phyloP scores from a whole-genome alignment of 75 land plant genomes.

The Chamaecyparis obtusa region DNA sequence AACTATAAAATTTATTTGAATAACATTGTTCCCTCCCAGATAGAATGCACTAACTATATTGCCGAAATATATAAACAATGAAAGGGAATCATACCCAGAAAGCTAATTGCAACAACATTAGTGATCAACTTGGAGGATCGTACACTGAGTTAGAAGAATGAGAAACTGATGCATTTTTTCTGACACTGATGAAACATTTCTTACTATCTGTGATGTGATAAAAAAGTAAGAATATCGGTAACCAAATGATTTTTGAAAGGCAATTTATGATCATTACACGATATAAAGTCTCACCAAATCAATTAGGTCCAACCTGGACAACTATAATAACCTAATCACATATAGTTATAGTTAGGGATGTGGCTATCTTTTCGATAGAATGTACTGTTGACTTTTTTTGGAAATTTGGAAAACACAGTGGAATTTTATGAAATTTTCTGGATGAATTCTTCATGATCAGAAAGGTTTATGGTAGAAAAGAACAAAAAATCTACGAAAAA shows the following conservation, averaged over 20 bases:
- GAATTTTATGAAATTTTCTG: too few species aligned
- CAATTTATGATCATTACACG: background rate
- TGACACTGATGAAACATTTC: background rate
- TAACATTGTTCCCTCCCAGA: background rate
- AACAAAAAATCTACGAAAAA: too few species aligned
- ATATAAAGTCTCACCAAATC: background rate
- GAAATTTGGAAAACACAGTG: too few species aligned
- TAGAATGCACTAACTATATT: background rate
- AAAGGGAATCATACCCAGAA: background rate
- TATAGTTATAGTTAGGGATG: too few species aligned
- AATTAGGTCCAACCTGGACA: background rate
- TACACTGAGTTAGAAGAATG: background rate
- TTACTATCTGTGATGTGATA: background rate
- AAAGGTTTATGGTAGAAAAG: too few species aligned
- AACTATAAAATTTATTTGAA: too few species aligned
- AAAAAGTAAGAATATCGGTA: background rate
- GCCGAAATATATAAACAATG: background rate
- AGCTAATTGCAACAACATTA: slow-evolving; percentile 13
- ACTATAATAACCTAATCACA: background rate
- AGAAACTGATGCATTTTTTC: background rate
- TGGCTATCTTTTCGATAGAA: too few species aligned
- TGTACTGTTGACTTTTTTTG: too few species aligned
- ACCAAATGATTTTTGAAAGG: background rate
- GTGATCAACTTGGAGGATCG: slow-evolving; percentile 11
- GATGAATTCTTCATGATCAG: too few species aligned